phyloP scores from a whole-genome alignment of 75 land plant genomes.

The Ceratopteris richardii region DNA sequence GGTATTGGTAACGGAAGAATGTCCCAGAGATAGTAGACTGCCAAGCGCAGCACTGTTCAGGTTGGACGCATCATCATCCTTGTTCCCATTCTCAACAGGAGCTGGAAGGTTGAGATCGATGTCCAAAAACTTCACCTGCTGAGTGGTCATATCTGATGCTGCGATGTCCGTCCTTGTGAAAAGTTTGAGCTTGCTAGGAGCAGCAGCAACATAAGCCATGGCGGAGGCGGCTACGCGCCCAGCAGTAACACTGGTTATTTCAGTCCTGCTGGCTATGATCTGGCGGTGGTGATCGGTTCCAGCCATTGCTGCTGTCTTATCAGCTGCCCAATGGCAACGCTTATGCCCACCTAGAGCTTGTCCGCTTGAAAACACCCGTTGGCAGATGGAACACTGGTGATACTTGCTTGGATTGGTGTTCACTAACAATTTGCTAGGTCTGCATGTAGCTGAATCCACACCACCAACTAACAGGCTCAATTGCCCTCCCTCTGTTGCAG shows the following conservation, averaged over 20 bases:
- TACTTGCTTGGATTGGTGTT: slow-evolving; percentile 6
- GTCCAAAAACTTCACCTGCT: too few species aligned
- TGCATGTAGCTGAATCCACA: too few species aligned
- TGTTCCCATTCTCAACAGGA: slow-evolving; percentile 8
- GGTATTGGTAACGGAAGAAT: too few species aligned
- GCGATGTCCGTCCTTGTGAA: neutral
- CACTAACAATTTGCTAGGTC: too few species aligned
- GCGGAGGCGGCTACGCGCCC: neutral
- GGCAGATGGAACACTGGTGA: slow-evolving; percentile 50
- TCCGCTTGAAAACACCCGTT: slow-evolving; percentile 36
- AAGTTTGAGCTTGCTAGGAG: neutral
- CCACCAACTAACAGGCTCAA: too few species aligned
- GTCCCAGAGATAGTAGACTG: too few species aligned
- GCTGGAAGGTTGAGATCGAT: slow-evolving; percentile 24
- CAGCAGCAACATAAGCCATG: neutral
- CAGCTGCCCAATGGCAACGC: slow-evolving; percentile 41
- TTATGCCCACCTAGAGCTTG: slow-evolving; percentile 63
- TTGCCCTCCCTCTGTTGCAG: too few species aligned
- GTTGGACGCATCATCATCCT: neutral
- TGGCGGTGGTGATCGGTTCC: neutral
- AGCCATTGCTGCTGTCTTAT: neutral
- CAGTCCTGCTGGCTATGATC: too few species aligned
- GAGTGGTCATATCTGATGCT: neutral
- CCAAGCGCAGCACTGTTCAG: too few species aligned
- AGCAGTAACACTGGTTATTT: neutral